Base-by-base conservation (phyloP, 208 protist species). In the Crithidia thermophila region DNA sequence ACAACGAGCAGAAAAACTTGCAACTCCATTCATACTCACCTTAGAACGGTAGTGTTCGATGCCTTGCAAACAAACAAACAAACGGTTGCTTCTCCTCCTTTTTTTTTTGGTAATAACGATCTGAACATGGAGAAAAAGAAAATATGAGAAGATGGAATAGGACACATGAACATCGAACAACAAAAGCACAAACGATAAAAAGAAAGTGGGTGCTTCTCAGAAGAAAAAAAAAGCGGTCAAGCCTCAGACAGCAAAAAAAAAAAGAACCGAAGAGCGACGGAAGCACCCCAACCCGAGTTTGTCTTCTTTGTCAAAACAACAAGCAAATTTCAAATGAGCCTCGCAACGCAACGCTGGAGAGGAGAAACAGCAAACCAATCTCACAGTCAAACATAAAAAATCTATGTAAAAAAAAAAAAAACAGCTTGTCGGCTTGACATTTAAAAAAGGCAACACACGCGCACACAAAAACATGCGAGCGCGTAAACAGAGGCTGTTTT, bases 71-170 rank as follows among this genome's bases (percentile, higher is more conserved):
- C 8, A 46, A 50, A 56, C 1, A 62, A 56, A 63, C 25, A 55
- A 30, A 61, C 25, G 55, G 3, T 28, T 5, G 10, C 20, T n/a
- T 21, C 20, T 7, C 16, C 11, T 8, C 5, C 11, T 21, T 7
- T 18, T 45, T 18, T 45, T 45, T 18, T 45, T 45, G 45, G 11
- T 34, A 20, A 20, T 52, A 28, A 37, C 20, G 31, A 45, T 46
- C 36, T 59, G 52, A 59, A 59, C 52, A 59, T 59, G 36, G 34
- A 28, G 55, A 58, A 23, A 55, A 34, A 45, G 36, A 8, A 8
- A 56, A 20, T 8, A 52, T 16, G 46, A 4, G 14, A 57, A 8
- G 14, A 60, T 20, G 10, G 37, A 21, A 20, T 40, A 49, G 16
- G 18, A 42, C 11, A 28, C 6, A 46, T 1, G 31, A 10, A 42